Evolutionary conservation across 2,329 filamentous ascomycete species (phyloP).

Genomic region (Monosporascus cannonballus): DNA sequence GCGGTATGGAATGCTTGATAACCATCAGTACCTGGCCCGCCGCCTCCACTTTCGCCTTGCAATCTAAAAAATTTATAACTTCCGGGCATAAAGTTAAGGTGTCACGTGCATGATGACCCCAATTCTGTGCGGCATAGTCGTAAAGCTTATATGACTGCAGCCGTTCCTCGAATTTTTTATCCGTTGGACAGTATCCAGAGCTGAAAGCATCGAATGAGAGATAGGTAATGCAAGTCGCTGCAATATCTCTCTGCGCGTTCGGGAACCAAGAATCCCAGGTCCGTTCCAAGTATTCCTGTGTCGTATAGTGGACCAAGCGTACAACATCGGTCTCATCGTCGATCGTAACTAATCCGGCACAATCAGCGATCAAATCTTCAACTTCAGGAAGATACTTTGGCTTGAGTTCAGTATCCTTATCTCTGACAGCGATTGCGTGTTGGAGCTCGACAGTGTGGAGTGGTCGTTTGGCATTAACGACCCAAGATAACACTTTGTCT

Average conservation of each 20-base stretch:
- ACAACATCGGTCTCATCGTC: conserved; percentile 31
- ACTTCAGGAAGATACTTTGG: conserved; percentile 23
- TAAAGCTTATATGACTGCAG: conserved; percentile 1
- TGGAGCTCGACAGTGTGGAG: conserved; percentile 29
- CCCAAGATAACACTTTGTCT: conserved; percentile 31
- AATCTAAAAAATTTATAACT: not conserved
- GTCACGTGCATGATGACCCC: conserved; percentile 3
- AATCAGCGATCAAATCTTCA: conserved; percentile 27
- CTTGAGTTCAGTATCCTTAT: conserved; percentile 20
- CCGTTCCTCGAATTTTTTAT: conserved; percentile 1
- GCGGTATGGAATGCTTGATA: too few relatives aligned
- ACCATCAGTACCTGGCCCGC: not conserved
- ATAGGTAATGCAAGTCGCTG: conserved; percentile 27
- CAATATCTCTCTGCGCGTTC: conserved; percentile 21
- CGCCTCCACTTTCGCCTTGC: not conserved
- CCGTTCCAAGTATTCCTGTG: conserved; percentile 35
- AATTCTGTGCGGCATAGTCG: conserved; percentile 6
- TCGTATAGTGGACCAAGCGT: conserved; percentile 37
- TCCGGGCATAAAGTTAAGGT: not conserved
- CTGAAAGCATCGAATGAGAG: conserved; percentile 22
- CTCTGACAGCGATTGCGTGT: conserved; percentile 33
- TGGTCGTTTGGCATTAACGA: conserved; percentile 28
- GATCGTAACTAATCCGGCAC: conserved; percentile 32
- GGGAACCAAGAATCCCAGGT: conserved; percentile 24
- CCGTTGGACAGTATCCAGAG: not conserved